Evolutionary conservation across 768 basidiomycete genomes (phyloP).

Genomic region (Termitomyces sp.): DNA sequence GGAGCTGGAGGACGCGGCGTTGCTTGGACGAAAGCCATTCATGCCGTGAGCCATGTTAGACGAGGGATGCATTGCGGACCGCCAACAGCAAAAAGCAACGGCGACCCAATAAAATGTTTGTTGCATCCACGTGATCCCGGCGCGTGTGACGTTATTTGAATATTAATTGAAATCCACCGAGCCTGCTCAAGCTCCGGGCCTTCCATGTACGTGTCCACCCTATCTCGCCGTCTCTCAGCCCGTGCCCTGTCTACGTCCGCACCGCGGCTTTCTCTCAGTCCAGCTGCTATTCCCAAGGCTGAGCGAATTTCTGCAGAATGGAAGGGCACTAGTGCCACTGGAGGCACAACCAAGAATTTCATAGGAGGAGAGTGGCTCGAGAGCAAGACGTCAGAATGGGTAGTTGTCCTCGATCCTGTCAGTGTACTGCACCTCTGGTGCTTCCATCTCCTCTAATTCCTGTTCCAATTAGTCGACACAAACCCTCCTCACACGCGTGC

Average conservation of each 20-base stretch:
- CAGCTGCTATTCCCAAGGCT: slow-evolving; percentile 58
- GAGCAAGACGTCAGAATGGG: slow-evolving; percentile 75
- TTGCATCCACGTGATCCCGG: slow-evolving; percentile 20
- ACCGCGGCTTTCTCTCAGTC: slow-evolving; percentile 47
- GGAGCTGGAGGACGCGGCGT: slow-evolving; percentile 35
- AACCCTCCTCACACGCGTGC: slow-evolving; percentile 83
- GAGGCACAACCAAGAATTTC: slow-evolving; percentile 89
- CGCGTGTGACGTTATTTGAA: slow-evolving; percentile 14
- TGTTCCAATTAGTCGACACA: slow-evolving; percentile 70
- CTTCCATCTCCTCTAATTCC: slow-evolving; percentile 7
- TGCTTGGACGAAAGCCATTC: slow-evolving; percentile 31
- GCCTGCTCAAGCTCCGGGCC: slow-evolving; percentile 7
- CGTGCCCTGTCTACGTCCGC: slow-evolving; percentile 47
- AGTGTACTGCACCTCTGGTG: slow-evolving; percentile 23
- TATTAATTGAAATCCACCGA: too few species aligned
- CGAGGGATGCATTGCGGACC: slow-evolving; percentile 23
- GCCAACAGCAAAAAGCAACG: slow-evolving; percentile 5
- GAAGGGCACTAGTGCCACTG: slow-evolving; percentile 84
- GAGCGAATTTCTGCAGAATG: slow-evolving; percentile 72
- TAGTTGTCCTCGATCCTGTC: slow-evolving; percentile 89
- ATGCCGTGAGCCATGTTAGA: slow-evolving; percentile 20
- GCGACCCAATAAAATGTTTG: slow-evolving; percentile 5
- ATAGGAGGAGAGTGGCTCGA: slow-evolving; percentile 89
- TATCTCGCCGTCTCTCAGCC: slow-evolving; percentile 28
- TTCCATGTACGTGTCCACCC: slow-evolving; percentile 32